A percentile compares a stretch with the other conserved stretches of the same genome.
Conservation (phyloP, 2,329 filamentous ascomycete genomes). For the Coniochaeta sp. region DNA sequence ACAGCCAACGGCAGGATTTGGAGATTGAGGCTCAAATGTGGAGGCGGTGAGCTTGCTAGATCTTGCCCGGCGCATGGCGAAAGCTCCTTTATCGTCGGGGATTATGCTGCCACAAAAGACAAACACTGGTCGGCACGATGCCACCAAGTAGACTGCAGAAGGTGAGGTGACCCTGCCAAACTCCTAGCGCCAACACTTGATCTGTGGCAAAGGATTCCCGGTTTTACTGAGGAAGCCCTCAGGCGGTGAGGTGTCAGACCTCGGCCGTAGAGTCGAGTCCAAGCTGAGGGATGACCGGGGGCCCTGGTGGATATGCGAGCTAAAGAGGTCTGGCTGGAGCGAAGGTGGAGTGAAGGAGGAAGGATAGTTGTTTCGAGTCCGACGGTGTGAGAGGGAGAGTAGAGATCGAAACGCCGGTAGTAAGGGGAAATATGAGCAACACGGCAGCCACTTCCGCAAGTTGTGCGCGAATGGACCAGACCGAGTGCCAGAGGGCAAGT, state of each 20-base stretch:
- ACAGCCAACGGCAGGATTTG: conserved; percentile 8
- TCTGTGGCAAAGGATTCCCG: not conserved
- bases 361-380: not conserved
- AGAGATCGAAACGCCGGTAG: not conserved
- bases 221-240: not conserved
- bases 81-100: conserved; percentile 7
- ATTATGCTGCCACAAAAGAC: not conserved
- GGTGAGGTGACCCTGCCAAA: not conserved
- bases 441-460: not conserved
- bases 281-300: not conserved
- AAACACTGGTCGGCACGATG: not conserved
- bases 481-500: conserved; percentile 8
- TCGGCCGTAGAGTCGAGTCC: not conserved
- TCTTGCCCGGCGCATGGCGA: conserved; percentile 17
- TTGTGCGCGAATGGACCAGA: conserved; percentile 4
- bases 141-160: not conserved
- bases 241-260: not conserved
- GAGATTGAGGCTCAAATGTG: conserved; percentile 14
- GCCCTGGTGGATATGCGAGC: not conserved
- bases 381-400: not conserved
- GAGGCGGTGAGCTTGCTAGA: conserved; percentile 10
- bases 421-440: not conserved
- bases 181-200: not conserved
- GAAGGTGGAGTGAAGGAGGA: not conserved
- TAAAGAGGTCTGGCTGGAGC: not conserved